phyloP scores from a whole-genome alignment of 768 basidiomycete species.

The Tricholoma matsutake region DNA sequence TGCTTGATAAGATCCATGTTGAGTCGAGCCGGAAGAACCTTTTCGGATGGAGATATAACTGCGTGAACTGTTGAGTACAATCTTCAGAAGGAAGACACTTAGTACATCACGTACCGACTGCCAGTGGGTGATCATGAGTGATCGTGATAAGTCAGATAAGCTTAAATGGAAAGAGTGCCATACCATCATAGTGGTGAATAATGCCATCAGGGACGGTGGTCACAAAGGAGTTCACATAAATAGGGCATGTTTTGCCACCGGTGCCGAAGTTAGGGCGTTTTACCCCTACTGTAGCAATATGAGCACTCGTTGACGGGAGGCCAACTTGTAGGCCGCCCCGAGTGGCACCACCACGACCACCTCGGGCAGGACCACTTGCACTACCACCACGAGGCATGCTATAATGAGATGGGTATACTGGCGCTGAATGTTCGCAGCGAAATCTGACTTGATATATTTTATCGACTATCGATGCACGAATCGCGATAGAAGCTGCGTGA shows the following conservation, averaged over 20 bases:
- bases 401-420: constrained; percentile 3
- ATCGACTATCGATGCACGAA: constrained; percentile 18
- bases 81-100: not conserved
- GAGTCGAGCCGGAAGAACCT: constrained; percentile 58
- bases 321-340: constrained; percentile 26
- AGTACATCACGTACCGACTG: constrained; percentile 40
- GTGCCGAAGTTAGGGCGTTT: constrained; percentile 63
- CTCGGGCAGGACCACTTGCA: constrained; percentile 25
- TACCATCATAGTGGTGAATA: constrained; percentile 81
- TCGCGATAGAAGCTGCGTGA: constrained; percentile 12
- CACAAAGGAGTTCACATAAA: constrained; percentile 61
- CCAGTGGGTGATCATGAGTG: constrained; percentile 4
- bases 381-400: constrained; percentile 38
- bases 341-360: constrained; percentile 32
- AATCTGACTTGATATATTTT: constrained; percentile 6
- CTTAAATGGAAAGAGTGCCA: constrained; percentile 20
- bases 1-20: constrained; percentile 69
- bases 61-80: constrained; percentile 1
- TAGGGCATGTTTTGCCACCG: constrained; percentile 41
- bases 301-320: constrained; percentile 28
- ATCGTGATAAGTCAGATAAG: constrained; percentile 6
- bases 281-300: constrained; percentile 60
- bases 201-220: constrained; percentile 57
- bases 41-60: constrained; percentile 71
- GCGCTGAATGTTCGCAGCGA: constrained; percentile 1